Evolutionary conservation across 192 early-diverging fungal genomes (phyloP).

Genomic region (Haplosporangium gracile): DNA sequence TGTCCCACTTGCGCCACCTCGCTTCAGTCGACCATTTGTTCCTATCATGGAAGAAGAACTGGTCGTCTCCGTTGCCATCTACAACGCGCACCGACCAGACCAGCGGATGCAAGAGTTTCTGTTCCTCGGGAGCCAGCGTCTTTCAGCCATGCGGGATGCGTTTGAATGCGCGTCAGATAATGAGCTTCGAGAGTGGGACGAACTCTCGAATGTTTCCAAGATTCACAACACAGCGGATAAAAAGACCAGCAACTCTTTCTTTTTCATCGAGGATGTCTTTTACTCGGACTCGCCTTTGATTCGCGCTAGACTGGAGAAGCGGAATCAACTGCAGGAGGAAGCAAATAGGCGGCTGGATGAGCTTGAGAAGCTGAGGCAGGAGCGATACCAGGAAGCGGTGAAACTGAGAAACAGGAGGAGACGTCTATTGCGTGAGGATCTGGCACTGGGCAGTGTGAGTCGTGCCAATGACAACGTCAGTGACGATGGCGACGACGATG

Average conservation of each 20-base stretch:
- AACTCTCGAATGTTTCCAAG: constrained; percentile 20
- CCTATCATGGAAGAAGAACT: constrained; percentile 48
- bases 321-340: constrained; percentile 16
- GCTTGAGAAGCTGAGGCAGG: neutral
- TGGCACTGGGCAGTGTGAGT: neutral
- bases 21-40: neutral
- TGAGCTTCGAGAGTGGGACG: constrained; percentile 57
- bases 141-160: constrained; percentile 76
- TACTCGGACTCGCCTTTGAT: constrained; percentile 78
- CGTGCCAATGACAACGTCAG: too few relatives aligned
- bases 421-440: neutral
- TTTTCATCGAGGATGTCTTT: constrained; percentile 83
- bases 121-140: constrained; percentile 76
- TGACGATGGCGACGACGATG: neutral
- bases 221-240: constrained; percentile 62
- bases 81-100: constrained; percentile 66
- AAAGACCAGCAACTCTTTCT: constrained; percentile 75
- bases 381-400: neutral
- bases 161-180: constrained; percentile 81
- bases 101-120: constrained; percentile 72
- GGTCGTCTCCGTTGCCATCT: constrained; percentile 73
- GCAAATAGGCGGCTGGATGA: neutral
- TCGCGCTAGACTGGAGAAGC: constrained; percentile 53
- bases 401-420: neutral
- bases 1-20: neutral